A percentile compares a stretch with the other conserved stretches of the same genome.
Conservation (phyloP, 345 rosid species). For the Eucalyptus erythrocorys region DNA sequence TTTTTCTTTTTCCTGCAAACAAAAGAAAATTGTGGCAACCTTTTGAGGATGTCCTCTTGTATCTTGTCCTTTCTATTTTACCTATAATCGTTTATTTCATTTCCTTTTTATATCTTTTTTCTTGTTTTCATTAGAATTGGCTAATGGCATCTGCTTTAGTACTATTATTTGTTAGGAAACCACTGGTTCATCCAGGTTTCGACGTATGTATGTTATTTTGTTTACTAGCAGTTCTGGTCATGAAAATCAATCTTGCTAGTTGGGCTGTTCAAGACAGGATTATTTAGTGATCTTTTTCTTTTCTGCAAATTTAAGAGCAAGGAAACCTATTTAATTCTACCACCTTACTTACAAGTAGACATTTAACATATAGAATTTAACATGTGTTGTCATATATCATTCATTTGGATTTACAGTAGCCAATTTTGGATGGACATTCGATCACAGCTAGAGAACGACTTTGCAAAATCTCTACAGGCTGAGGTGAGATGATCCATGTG, state of each 20-base stretch:
- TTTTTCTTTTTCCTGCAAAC: not conserved
- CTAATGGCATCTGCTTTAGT: not conserved
- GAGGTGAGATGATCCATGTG: slow-evolving; percentile 27
- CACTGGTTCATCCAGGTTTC: not conserved
- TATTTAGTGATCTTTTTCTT: not conserved
- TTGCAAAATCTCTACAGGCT: slow-evolving; percentile 59
- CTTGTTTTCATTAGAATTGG: not conserved
- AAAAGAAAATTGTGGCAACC: not conserved
- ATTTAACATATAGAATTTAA: not conserved
- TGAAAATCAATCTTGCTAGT: not conserved
- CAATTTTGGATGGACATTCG: slow-evolving; percentile 70
- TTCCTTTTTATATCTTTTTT: not conserved
- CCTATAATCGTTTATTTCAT: not conserved
- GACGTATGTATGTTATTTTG: not conserved
- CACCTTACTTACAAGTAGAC: not conserved
- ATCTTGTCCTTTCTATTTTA: not conserved
- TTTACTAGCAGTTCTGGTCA: not conserved
- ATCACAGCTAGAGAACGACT: slow-evolving; percentile 71
- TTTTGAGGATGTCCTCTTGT: not conserved
- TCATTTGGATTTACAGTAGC: slow-evolving; percentile 44
- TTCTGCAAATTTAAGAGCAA: not conserved
- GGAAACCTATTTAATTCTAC: not conserved
- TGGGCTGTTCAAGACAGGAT: not conserved
- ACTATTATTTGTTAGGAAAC: not conserved
- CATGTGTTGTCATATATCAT: not conserved